Conservation (phyloP, 2,329 filamentous ascomycete species). For the Cladosporium phlei region DNA sequence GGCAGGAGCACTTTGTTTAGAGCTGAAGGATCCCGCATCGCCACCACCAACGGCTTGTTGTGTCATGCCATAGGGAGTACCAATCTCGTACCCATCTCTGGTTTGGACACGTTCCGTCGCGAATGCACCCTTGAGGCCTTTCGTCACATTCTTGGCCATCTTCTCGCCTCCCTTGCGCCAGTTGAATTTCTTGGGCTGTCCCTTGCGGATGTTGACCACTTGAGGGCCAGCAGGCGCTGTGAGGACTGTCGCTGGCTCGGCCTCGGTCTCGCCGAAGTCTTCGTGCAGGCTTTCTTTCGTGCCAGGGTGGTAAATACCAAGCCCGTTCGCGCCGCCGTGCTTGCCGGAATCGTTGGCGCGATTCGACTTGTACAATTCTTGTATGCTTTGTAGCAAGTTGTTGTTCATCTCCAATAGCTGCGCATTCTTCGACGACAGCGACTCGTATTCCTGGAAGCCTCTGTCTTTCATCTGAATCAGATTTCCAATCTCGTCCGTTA, state of each 20-base stretch:
- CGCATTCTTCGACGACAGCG: conserved; percentile 87
- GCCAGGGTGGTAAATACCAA: conserved; percentile 54
- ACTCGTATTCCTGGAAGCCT: conserved; percentile 91
- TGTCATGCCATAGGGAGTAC: conserved; percentile 31
- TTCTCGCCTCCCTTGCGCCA: conserved; percentile 97
- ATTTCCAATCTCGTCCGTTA: conserved; percentile 79
- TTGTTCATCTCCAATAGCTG: conserved; percentile 95
- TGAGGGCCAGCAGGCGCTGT: conserved; percentile 83
- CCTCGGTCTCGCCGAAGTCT: conserved; percentile 60
- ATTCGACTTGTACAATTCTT: conserved; percentile 84
- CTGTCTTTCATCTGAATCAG: conserved; percentile 84
- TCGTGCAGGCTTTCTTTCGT: conserved; percentile 19
- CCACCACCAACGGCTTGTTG: conserved; percentile 29
- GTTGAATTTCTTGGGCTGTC: conserved; percentile 92
- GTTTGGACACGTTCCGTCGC: conserved; percentile 32
- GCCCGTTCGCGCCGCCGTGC: conserved; percentile 48
- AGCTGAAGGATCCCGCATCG: conserved; percentile 26
- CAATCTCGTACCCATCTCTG: conserved; percentile 27
- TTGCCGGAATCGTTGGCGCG: conserved; percentile 44
- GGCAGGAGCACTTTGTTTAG: conserved; percentile 17
- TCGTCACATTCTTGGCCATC: conserved; percentile 88
- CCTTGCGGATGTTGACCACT: conserved; percentile 90
- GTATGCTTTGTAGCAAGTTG: conserved; percentile 87
- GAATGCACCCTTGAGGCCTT: conserved; percentile 90
- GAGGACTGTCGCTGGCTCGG: conserved; percentile 54